Conservation (phyloP, 2,329 filamentous ascomycete species). For the Calonectria fujianensis region DNA sequence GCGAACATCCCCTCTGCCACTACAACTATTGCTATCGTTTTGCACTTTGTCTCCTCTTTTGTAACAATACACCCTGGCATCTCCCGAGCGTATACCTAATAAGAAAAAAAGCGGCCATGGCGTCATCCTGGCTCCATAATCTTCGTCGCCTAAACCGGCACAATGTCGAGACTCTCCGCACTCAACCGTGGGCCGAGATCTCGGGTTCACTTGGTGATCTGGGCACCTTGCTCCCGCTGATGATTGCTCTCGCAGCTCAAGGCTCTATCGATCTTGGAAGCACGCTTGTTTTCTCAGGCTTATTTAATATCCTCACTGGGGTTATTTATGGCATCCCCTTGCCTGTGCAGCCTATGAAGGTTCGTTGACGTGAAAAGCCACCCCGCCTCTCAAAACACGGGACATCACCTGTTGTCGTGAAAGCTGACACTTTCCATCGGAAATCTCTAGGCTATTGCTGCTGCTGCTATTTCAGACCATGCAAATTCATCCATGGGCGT, state of each 20-base stretch:
- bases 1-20: background rate
- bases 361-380: conserved; percentile 49
- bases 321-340: conserved; percentile 89
- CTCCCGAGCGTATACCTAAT: background rate
- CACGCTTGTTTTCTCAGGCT: conserved; percentile 90
- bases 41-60: background rate
- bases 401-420: background rate
- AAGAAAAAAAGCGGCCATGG: conserved; percentile 41
- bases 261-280: conserved; percentile 86
- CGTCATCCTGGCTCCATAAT: conserved; percentile 54
- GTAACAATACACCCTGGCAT: background rate
- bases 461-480: conserved; percentile 85
- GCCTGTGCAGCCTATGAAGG: conserved; percentile 92
- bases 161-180: conserved; percentile 70
- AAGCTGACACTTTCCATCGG: conserved; percentile 5
- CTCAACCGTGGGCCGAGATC: conserved; percentile 79
- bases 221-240: conserved; percentile 90
- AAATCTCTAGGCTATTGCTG: conserved; percentile 82
- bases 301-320: conserved; percentile 91
- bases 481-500: conserved; percentile 72
- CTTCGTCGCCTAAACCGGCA: conserved; percentile 63
- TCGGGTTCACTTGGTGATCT: conserved; percentile 92
- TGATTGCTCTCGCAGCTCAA: conserved; percentile 88
- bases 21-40: too few relatives aligned
- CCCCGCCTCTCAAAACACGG: background rate